phyloP scores from a whole-genome alignment of 2,329 filamentous ascomycete genomes.

The Raffaelea ambrosiae region DNA sequence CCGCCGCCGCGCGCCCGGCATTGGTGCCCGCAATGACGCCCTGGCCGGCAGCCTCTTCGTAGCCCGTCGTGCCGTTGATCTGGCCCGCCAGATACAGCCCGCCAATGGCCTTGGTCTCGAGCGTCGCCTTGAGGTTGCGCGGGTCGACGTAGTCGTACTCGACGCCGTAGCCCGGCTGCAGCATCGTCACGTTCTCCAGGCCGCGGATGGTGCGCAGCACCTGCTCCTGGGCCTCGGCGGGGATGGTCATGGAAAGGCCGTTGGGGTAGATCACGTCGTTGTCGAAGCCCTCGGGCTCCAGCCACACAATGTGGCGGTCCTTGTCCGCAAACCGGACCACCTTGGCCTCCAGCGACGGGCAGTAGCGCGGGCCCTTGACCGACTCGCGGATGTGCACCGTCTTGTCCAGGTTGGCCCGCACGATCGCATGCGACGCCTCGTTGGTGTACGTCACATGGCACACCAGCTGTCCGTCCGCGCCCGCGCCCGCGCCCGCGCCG shows the following conservation, averaged over 20 bases:
- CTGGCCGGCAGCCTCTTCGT: slow-evolving; percentile 94
- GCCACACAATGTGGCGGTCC: slow-evolving; percentile 80
- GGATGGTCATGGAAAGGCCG: slow-evolving; percentile 94
- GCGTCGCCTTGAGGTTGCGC: slow-evolving; percentile 72
- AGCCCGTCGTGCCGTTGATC: slow-evolving; percentile 96
- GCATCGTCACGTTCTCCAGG: slow-evolving; percentile 81
- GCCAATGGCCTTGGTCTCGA: slow-evolving; percentile 86
- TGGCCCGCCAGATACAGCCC: slow-evolving; percentile 91
- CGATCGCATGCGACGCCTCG: slow-evolving; percentile 68
- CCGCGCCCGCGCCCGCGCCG: background rate
- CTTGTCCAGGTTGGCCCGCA: slow-evolving; percentile 85
- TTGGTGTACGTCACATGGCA: slow-evolving; percentile 89
- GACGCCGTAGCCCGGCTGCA: slow-evolving; percentile 92
- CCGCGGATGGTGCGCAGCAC: slow-evolving; percentile 83
- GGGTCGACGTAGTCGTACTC: slow-evolving; percentile 99
- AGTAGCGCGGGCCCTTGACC: slow-evolving; percentile 89
- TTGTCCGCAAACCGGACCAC: slow-evolving; percentile 80
- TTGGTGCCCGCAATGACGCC: slow-evolving; percentile 91
- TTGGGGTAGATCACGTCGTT: slow-evolving; percentile 91
- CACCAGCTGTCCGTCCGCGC: slow-evolving; percentile 61
- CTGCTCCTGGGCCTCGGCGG: slow-evolving; percentile 74
- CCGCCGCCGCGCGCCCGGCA: slow-evolving; percentile 70
- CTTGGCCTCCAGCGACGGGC: slow-evolving; percentile 91
- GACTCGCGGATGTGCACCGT: slow-evolving; percentile 95
- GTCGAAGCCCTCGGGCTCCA: slow-evolving; percentile 92